Conservation (phyloP, 1,139 yeast genomes). For the Trichomonascaceae sp. region DNA sequence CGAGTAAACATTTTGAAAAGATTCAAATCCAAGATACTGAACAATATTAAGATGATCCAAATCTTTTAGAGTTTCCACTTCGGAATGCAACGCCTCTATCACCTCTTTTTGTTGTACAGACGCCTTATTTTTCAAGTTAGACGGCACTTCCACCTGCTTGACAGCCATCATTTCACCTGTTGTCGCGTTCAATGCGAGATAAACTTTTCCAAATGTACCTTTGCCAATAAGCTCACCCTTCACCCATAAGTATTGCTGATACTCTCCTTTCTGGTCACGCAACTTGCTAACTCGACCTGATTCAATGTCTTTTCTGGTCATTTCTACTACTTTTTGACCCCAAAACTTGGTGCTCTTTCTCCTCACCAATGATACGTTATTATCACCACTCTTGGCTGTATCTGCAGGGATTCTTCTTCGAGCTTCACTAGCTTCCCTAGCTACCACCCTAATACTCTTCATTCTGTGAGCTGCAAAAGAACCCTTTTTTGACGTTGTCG, state of each 20-base stretch:
- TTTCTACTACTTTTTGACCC: slow-evolving; percentile 93
- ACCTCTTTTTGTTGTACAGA: slow-evolving; percentile 47
- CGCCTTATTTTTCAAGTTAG: slow-evolving; percentile 41
- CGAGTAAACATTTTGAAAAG: slow-evolving; percentile 67
- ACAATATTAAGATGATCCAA: slow-evolving; percentile 91
- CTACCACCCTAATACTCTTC: slow-evolving; percentile 88
- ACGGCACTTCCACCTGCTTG: slow-evolving; percentile 79
- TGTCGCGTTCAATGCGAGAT: slow-evolving; percentile 85
- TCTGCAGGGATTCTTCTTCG: slow-evolving; percentile 36
- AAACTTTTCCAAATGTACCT: slow-evolving; percentile 97
- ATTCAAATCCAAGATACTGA: slow-evolving; percentile 90
- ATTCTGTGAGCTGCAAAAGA: slow-evolving; percentile 38
- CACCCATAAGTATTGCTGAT: slow-evolving; percentile 92
- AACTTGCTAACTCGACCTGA: slow-evolving; percentile 51
- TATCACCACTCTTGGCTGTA: slow-evolving; percentile 14
- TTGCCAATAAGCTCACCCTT: slow-evolving; percentile 95
- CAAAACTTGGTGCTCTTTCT: slow-evolving; percentile 91
- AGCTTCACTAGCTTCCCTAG: slow-evolving; percentile 77
- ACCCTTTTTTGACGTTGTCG: not conserved
- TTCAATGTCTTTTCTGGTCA: slow-evolving; percentile 65
- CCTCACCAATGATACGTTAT: slow-evolving; percentile 38
- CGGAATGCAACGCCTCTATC: slow-evolving; percentile 79
- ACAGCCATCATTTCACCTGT: slow-evolving; percentile 99
- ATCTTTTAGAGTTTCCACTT: slow-evolving; percentile 91
- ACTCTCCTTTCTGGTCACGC: slow-evolving; percentile 58